Evolutionary conservation across 2,329 filamentous ascomycete species (phyloP).

Genomic region (Claviceps fusiformis): DNA sequence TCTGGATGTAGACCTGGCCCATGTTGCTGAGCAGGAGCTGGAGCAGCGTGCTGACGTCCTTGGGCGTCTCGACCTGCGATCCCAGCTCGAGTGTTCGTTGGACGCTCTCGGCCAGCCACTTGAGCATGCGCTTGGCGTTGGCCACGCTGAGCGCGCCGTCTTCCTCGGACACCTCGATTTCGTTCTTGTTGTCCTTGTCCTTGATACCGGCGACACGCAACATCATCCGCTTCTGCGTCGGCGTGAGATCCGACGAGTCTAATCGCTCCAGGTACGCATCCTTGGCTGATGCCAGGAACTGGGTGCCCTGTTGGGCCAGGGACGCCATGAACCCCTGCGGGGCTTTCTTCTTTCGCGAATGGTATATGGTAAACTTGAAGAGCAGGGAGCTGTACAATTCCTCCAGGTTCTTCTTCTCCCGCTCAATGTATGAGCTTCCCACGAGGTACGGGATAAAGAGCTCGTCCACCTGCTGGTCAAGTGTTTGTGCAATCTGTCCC

Average conservation of each 20-base stretch:
- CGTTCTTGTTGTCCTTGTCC: conserved; percentile 61
- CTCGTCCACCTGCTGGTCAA: conserved; percentile 64
- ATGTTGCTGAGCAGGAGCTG: conserved; percentile 75
- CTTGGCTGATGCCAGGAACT: conserved; percentile 74
- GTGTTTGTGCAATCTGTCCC: conserved; percentile 64
- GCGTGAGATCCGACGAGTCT: conserved; percentile 75
- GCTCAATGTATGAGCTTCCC: conserved; percentile 56
- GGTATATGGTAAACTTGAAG: conserved; percentile 95
- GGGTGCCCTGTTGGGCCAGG: conserved; percentile 76
- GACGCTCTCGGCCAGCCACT: conserved; percentile 92
- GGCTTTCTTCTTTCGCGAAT: conserved; percentile 74
- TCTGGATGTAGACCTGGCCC: conserved; percentile 68
- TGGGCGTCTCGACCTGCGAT: conserved; percentile 75
- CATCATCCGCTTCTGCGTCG: conserved; percentile 82
- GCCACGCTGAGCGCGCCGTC: conserved; percentile 71
- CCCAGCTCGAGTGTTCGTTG: conserved; percentile 84
- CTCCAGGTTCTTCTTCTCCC: conserved; percentile 56
- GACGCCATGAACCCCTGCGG: conserved; percentile 88
- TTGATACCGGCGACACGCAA: conserved; percentile 77
- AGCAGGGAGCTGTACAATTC: conserved; percentile 81
- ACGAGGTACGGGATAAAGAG: conserved; percentile 59
- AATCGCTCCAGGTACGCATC: conserved; percentile 84
- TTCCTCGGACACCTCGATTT: conserved; percentile 81
- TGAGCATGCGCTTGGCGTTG: conserved; percentile 96
- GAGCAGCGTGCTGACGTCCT: conserved; percentile 77